Base-by-base conservation (phyloP, 306 rosid species). In the Echinosophora koreensis region DNA sequence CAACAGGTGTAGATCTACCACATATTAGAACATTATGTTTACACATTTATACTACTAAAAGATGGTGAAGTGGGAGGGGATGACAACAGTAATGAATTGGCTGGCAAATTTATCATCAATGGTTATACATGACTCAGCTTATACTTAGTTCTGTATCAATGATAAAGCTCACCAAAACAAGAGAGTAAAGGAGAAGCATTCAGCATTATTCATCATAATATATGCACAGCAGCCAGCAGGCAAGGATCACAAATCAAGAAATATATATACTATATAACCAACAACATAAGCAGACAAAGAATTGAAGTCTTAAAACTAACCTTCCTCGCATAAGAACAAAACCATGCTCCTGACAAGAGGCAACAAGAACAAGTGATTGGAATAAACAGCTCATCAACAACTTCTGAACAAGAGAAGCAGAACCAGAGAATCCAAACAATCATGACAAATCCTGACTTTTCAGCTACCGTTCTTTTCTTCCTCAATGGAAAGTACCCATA, bases 301-400 rank as follows among this genome's bases (percentile, higher is more conserved):
- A 50, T 39, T 58, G 5, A 37, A 46, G 73, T 27, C 34, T 57
- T 16, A 47, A 37, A 72, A 83, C 88, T 81, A 78, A 91, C 97
- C 90, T 80, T 82, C 62, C 61, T 41, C 69, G 37, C 5, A 32
- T 66, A 71, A 66, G 85, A 58, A 69, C 35, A 16, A 17, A 66
- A 66, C 85, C 81, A 79, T 52, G 56, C 89, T 84, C 88, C 92
- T 38, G 55, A 37, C 46, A 76, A 81, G 82, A 80, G 74, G 89
- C 86, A 80, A 73, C 1, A 5, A 42, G 80, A 78, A 82, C 81
- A 82, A 76, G 58, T 68, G 85, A 81, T 71, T 55, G 85, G 57
- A 75, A 65, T 27, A 50, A 79, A 68, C 76, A 77, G 84, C 90
- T 84, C 80, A 50, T 73, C 85, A 63, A 75, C 86, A 84, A 85